Evolutionary conservation across 2,329 filamentous ascomycete species (phyloP), one percentile per base, ranked within the genome.

Genomic region (Verticillium nubilum): DNA sequence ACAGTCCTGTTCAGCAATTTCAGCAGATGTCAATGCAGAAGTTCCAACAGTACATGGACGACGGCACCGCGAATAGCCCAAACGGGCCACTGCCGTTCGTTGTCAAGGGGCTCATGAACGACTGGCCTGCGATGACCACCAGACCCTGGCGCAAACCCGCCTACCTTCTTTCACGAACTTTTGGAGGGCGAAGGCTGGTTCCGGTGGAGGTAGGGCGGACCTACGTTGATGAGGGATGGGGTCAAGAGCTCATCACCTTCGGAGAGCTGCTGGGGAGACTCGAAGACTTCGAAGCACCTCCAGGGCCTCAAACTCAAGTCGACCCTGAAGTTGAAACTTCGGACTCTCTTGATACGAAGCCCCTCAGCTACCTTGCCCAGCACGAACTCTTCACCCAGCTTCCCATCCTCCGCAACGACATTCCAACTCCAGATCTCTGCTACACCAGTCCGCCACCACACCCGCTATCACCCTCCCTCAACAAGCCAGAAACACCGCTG

Each of bases 381-480:
- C 92, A 98, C 74, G 86, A 94, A 65, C 83, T 99, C 35, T 88
- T 98, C 67, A 74, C 81, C 0, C 95, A 98, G 70, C 88, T 99
- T 13, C 92, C 93, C 1, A 73, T 79, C 1, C 78, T 99, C 3
- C 82, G 87, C 15, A 79, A 83, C 61, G 94, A 98, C 72, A 90
- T 98, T 59, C 75, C 76, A 26, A 81, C 91, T 13, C 95, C 94
- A 0, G 93, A 98, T 71, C 91, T 90, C 70, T 96, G 91, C 78
- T 96, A 89, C 77, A 84, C 87, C 5, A 73, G 79, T 1, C 88
- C 90, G 0, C 88, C 90, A 0, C 76, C 76, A 0, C 82, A 86
- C 61, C 78, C 78, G n/a, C n/a, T 60, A 4, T 57, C 56, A 52
- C 31, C 5, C 1, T 33, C 37, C 1, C 42, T 50, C 0, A 4